Base-by-base conservation (phyloP, 2,329 filamentous ascomycete species). In the Claviceps digitariae region DNA sequence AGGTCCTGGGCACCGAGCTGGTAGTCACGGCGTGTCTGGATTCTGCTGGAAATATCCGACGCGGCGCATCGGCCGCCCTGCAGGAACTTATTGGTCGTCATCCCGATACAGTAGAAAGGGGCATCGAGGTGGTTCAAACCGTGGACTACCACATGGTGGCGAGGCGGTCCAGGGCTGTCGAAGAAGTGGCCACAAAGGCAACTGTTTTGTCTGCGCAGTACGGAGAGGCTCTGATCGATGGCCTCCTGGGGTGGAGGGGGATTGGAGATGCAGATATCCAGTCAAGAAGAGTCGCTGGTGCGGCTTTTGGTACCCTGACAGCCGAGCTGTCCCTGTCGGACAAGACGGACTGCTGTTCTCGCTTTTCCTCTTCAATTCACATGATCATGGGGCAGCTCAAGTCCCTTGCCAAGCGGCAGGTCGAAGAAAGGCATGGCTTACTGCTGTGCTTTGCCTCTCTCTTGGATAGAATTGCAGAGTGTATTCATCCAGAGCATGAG, bases 71-170 rank as follows among this genome's bases (percentile, higher is more conserved):
- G 27, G 93, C 93, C 45, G 93, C 93, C 2, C 72, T 98, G 40
- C 93, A 98, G 64, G 93, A 98, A 65, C 76, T 98, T 15, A 86
- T 97, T 55, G 93, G 93, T 12, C 82, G 93, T 10, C 91, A 98
- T 68, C 91, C 93, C 0, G 84, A 96, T 61, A 90, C 80, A 0
- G 81, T 97, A 36, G 73, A 78, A 17, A 75, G 90, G 61, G 93
- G 91, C 0, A 97, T 98, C 54, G 70, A 81, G 44, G 76, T 97
- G 2, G 89, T 97, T 0, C 93, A 97, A 64, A 78, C 81, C 2
- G 87, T 97, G 1, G 93, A 98, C 64, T 98, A 96, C 63, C 90
- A 95, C 65, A 81, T 88, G 40, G 90, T 98, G 21, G 91, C 93
- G 2, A 77, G 94, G n/a, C 79, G 91, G 25, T 84, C 86, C 17